phyloP scores from a whole-genome alignment of 768 basidiomycete genomes.

The Amanita muscaria region DNA sequence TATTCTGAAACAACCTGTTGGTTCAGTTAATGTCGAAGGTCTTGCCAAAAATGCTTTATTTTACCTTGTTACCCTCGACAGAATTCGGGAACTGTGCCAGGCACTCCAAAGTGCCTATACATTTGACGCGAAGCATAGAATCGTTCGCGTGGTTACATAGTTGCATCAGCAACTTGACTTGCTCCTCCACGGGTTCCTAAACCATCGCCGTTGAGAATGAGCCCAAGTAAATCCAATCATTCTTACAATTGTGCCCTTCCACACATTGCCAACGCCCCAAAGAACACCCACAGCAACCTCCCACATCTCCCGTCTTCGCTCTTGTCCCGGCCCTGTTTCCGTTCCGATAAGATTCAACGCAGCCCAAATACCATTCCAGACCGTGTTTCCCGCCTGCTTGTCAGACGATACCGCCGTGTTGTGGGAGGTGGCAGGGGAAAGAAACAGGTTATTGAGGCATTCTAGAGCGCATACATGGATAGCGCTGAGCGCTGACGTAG shows the following conservation, averaged over 20 bases:
- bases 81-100: constrained; percentile 64
- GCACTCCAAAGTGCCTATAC: constrained; percentile 79
- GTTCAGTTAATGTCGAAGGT: background rate
- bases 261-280: constrained; percentile 80
- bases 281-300: constrained; percentile 72
- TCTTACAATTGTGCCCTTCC: constrained; percentile 55
- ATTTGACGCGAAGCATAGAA: constrained; percentile 55
- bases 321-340: constrained; percentile 53
- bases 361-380: constrained; percentile 65
- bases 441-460: constrained; percentile 83
- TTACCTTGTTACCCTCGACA: constrained; percentile 57
- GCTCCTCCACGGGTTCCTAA: constrained; percentile 50
- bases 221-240: no score
- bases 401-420: constrained; percentile 35
- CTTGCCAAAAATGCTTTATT: constrained; percentile 8
- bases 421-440: constrained; percentile 52
- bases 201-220: constrained; percentile 1
- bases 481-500: constrained; percentile 74
- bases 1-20: constrained; percentile 54
- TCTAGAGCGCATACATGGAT: constrained; percentile 83
- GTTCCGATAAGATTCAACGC: constrained; percentile 53
- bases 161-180: constrained; percentile 57
- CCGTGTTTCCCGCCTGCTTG: constrained; percentile 34
- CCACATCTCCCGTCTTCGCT: constrained; percentile 68
- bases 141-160: constrained; percentile 51